These are phyloP conservation scores for Nematodospora valgi DNA, from an alignment of 805 yeast genomes.

Conservation along the genomic window DNA sequence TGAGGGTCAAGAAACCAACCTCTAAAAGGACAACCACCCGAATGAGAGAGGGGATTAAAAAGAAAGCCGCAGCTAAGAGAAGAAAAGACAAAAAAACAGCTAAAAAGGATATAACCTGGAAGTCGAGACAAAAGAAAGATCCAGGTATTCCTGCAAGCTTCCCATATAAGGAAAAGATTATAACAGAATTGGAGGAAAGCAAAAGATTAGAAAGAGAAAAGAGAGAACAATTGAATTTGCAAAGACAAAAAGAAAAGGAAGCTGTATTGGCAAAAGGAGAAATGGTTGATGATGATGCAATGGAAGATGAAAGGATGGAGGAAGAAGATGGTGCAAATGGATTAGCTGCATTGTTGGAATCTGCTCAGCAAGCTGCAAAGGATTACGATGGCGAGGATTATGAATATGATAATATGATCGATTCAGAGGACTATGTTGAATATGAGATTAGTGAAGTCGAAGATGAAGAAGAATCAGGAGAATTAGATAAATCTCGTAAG, in stretches of 20 bases:
- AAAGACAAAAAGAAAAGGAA: slow-evolving; percentile 46
- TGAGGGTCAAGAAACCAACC: slow-evolving; percentile 60
- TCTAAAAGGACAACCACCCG: slow-evolving; percentile 90
- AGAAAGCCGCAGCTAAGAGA: slow-evolving; percentile 89
- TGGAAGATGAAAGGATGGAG: slow-evolving; percentile 35
- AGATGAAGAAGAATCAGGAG: slow-evolving; percentile 41
- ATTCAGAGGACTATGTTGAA: slow-evolving; percentile 36
- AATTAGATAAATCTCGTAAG: slow-evolving; percentile 72
- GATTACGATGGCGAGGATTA: slow-evolving; percentile 59
- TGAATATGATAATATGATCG: slow-evolving; percentile 29
- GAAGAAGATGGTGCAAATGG: slow-evolving; percentile 47
- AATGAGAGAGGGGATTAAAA: slow-evolving; percentile 93
- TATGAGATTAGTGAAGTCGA: slow-evolving; percentile 37
- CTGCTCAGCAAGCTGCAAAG: slow-evolving; percentile 86
- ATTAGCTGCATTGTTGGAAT: slow-evolving; percentile 80
- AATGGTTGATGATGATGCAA: slow-evolving; percentile 29
- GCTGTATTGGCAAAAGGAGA: slow-evolving; percentile 38
- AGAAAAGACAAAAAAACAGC: slow-evolving; percentile 79
- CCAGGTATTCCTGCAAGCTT: slow-evolving; percentile 93
- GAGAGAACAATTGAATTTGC: slow-evolving; percentile 46
- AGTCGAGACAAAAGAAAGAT: slow-evolving; percentile 75
- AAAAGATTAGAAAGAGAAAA: slow-evolving; percentile 56
- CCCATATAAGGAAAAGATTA: slow-evolving; percentile 87
- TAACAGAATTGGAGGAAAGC: slow-evolving; percentile 65
- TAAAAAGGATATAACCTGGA: slow-evolving; percentile 94